These are phyloP conservation scores for Lolium multiflorum DNA, from an alignment of 176 grass and related monocot genomes.

Conservation along the genomic window DNA sequence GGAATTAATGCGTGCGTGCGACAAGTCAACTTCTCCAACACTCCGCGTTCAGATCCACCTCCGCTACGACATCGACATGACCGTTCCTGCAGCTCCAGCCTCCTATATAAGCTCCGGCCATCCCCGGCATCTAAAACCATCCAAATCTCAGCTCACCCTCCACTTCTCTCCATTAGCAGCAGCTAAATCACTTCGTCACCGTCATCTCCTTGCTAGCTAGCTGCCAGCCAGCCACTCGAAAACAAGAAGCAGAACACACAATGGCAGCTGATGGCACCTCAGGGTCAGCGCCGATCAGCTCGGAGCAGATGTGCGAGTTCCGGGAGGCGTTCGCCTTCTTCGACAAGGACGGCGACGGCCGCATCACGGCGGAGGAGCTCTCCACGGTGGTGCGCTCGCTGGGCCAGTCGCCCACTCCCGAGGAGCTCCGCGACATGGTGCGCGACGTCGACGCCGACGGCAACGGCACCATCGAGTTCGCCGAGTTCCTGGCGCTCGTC, in stretches of 20 bases:
- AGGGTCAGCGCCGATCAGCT: neutral
- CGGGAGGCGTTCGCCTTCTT: slow-evolving; percentile 84
- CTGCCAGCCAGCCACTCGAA: neutral
- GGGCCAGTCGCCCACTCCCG: slow-evolving; percentile 58
- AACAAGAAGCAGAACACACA: neutral
- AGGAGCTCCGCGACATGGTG: slow-evolving; percentile 80
- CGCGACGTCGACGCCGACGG: slow-evolving; percentile 78
- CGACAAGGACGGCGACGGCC: slow-evolving; percentile 92
- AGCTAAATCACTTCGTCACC: too few species aligned
- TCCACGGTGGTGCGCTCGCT: slow-evolving; percentile 71
- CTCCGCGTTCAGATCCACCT: slow-evolving; percentile 24
- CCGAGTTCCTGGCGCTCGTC: slow-evolving; percentile 76
- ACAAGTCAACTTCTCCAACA: neutral
- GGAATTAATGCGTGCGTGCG: neutral
- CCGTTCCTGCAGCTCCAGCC: neutral
- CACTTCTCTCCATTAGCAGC: neutral
- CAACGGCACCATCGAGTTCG: slow-evolving; percentile 83
- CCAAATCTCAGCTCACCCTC: neutral
- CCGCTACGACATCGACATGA: too few species aligned
- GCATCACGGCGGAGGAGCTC: slow-evolving; percentile 80
- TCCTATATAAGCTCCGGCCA: neutral
- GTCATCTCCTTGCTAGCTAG: neutral
- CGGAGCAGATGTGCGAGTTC: slow-evolving; percentile 73
- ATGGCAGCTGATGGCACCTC: neutral
- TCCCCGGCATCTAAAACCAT: neutral